Conservation (phyloP, 805 yeast genomes). For the Clavispora phyllophila region DNA sequence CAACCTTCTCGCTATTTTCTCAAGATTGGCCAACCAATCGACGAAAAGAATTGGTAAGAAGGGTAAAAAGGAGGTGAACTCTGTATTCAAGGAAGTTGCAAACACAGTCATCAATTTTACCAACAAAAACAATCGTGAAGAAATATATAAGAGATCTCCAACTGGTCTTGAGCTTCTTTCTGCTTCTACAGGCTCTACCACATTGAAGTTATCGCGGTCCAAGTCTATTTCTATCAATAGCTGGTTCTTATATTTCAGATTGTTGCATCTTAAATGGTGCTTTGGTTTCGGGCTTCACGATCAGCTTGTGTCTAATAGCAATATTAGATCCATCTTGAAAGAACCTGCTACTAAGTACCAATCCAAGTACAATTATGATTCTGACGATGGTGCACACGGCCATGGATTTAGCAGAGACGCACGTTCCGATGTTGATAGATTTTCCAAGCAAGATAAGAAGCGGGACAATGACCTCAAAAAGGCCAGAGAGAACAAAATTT, state of each 20-base stretch:
- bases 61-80: conserved; percentile 55
- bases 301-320: conserved; percentile 39
- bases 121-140: conserved; percentile 29
- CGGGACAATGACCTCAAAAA: conserved; percentile 33
- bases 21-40: conserved; percentile 45
- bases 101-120: conserved; percentile 41
- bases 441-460: conserved; percentile 23
- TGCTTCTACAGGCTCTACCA: conserved; percentile 28
- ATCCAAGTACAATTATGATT: conserved; percentile 10
- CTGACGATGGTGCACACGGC: conserved; percentile 1
- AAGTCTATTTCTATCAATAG: conserved; percentile 43
- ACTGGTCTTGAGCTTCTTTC: conserved; percentile 31
- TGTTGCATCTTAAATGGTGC: conserved; percentile 46
- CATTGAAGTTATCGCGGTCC: conserved; percentile 41
- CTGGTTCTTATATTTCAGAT: conserved; percentile 47
- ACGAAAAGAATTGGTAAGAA: conserved; percentile 56
- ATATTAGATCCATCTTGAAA: conserved; percentile 31
- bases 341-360: conserved; percentile 25
- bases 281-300: conserved; percentile 48
- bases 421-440: conserved; percentile 11
- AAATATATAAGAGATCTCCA: conserved; percentile 30
- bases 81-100: conserved; percentile 56
- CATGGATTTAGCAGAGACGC: conserved; percentile 11
- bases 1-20: conserved; percentile 36
- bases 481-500: conserved; percentile 31